Evolutionary conservation across 1,139 yeast genomes (phyloP).

Genomic region (Tardiomyces depauwii): DNA sequence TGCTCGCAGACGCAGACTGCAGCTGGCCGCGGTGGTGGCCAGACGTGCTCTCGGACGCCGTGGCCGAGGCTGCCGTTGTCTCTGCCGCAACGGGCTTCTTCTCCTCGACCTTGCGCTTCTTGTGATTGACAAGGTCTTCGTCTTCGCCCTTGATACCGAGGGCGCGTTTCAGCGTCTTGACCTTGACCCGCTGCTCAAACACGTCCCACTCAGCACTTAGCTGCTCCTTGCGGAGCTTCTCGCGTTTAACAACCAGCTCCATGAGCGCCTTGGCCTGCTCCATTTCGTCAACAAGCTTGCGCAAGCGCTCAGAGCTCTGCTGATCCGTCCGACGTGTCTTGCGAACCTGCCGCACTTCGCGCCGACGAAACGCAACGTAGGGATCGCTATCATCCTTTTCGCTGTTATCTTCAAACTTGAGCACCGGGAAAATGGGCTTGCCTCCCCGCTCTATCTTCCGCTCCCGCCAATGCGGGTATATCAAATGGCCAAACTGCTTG

Average conservation of each 20-base stretch:
- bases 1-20: conserved; percentile 9
- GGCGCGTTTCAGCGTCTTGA: conserved; percentile 62
- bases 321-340: conserved; percentile 93
- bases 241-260: conserved; percentile 64
- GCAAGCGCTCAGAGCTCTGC: conserved; percentile 75
- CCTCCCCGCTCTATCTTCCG: conserved; percentile 69
- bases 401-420: conserved; percentile 78
- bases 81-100: conserved; percentile 7
- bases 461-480: conserved; percentile 74
- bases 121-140: conserved; percentile 68
- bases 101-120: conserved; percentile 51
- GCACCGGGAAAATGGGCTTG: conserved; percentile 54
- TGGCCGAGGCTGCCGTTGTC: conserved; percentile 5
- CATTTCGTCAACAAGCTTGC: conserved; percentile 65
- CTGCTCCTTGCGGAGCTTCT: conserved; percentile 46
- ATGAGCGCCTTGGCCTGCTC: conserved; percentile 65
- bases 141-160: conserved; percentile 78
- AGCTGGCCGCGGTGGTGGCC: conserved; percentile 5
- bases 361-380: conserved; percentile 87
- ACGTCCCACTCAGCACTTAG: conserved; percentile 50
- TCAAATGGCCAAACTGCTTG: conserved; percentile 49
- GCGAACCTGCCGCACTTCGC: conserved; percentile 92
- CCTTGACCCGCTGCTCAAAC: conserved; percentile 59
- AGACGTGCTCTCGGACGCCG: conserved; percentile 4
- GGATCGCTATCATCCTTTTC: conserved; percentile 90